A percentile compares a stretch with the other conserved stretches of the same genome.
These are phyloP conservation scores for Globisporangium polare DNA, from an alignment of 352 stramenopile species.

Conservation along the genomic window DNA sequence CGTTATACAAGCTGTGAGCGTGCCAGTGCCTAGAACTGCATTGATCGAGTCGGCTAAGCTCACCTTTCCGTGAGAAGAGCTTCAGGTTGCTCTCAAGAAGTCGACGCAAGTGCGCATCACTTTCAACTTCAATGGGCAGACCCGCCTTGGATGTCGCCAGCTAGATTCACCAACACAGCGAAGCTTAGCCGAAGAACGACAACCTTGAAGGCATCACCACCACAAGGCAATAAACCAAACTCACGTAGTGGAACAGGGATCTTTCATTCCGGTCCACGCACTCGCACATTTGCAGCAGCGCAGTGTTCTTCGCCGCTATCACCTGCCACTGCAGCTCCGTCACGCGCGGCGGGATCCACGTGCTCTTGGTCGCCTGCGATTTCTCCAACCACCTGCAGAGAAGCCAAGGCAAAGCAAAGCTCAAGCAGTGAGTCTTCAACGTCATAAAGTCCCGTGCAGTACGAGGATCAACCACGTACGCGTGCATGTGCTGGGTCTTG, in stretches of 20 bases:
- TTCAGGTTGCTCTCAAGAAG: constrained; percentile 20
- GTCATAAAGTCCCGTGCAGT: not conserved
- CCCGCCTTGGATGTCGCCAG: constrained; percentile 14
- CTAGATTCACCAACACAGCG: not conserved
- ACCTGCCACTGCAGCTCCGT: constrained; percentile 34
- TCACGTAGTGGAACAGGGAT: constrained; percentile 62
- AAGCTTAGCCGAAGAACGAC: not conserved
- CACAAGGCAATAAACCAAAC: constrained; percentile 6
- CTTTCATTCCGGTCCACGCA: constrained; percentile 31
- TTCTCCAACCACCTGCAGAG: constrained; percentile 18
- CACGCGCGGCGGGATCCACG: constrained; percentile 42
- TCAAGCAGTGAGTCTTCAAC: not conserved
- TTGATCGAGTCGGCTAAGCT: not conserved
- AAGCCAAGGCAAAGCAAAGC: not conserved
- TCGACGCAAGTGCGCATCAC: constrained; percentile 24
- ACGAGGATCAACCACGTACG: constrained; percentile 15
- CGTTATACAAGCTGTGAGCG: too few relatives aligned
- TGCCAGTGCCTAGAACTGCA: too few relatives aligned
- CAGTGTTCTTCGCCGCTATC: constrained; percentile 19
- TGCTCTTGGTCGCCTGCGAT: constrained; percentile 6
- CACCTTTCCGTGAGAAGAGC: constrained; percentile 31
- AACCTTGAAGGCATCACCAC: not conserved
- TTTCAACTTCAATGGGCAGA: constrained; percentile 17
- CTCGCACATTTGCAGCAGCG: constrained; percentile 30
- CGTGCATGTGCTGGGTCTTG: constrained; percentile 26